Base-by-base conservation (phyloP, 1,139 yeast genomes). In the Arxiozyma heterogenica region DNA sequence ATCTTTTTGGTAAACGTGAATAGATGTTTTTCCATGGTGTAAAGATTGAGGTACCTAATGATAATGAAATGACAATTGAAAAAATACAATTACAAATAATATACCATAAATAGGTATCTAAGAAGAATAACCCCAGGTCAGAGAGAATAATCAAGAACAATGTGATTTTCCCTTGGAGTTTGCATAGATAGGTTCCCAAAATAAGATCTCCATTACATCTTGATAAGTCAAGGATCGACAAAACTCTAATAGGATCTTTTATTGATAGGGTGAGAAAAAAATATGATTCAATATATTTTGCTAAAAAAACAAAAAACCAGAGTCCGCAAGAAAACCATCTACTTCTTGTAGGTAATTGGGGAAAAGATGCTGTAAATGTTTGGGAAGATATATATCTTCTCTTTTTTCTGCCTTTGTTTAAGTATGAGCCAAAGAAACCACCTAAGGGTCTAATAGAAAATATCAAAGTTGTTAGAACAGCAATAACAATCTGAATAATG, bases 61-160 rank as follows among this genome's bases (percentile, higher is more conserved):
- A 79, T 63, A 86, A 82, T 0, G 96, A 85, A 39, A 86, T 68
- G 2, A 79, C 74, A 27, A 86, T 79, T 1, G 95, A 87, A 58
- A 88, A 83, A 1, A 84, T 64, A 55, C 93, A 83, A 64, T 84
- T 88, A 75, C 89, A 83, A 50, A 89, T 80, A 58, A 88, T 83
- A 64, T 88, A 89, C 96, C 96, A 89, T 41, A 89, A 76, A 61
- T 89, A 89, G 0, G 96, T 88, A 63, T 89, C 96, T 56, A 89
- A 74, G 63, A 89, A 86, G 66, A 87, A 89, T 47, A 89, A 72
- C 1, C 86, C 76, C 69, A 87, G 73, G 66, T 88, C 93, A 0
- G 91, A 83, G 21, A 83, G 57, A 44, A 78, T 72, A 66, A 88
- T 79, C 49, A 86, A 68, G 0, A 71, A 71, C 44, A 89, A 67